A percentile compares a stretch with the other conserved stretches of the same genome.
phyloP scores from a whole-genome alignment of 768 basidiomycete species.

The Tylopilus sp. region DNA sequence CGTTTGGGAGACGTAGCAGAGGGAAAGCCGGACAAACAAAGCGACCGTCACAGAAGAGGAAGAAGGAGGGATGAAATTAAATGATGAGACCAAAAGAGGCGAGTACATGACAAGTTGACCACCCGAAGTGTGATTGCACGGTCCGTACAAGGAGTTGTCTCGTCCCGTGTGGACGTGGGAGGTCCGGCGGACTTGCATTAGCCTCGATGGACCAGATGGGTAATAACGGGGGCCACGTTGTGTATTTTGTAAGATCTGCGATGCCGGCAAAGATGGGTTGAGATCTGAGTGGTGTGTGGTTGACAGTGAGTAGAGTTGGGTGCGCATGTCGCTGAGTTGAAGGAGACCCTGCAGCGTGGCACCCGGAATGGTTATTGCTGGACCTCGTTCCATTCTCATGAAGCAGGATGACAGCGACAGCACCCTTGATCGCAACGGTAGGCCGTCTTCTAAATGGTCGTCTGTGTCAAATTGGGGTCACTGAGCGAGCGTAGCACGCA shows the following conservation, averaged over 20 bases:
- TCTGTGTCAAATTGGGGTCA: slow-evolving; percentile 19
- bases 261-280: slow-evolving; percentile 12
- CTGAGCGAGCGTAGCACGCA: slow-evolving; percentile 5
- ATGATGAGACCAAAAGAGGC: slow-evolving; percentile 29
- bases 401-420: slow-evolving; percentile 19
- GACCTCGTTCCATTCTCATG: slow-evolving; percentile 31
- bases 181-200: slow-evolving; percentile 18
- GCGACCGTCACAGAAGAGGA: slow-evolving; percentile 30
- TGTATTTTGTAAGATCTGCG: slow-evolving; percentile 23
- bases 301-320: slow-evolving; percentile 11
- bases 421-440: slow-evolving; percentile 26
- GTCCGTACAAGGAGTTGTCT: slow-evolving; percentile 21
- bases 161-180: slow-evolving; percentile 5
- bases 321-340: slow-evolving; percentile 25
- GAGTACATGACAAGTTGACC: slow-evolving; percentile 20
- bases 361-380: slow-evolving; percentile 16
- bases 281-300: slow-evolving; percentile 19
- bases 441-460: slow-evolving; percentile 21
- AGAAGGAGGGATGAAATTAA: slow-evolving; percentile 28
- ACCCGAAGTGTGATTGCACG: slow-evolving; percentile 28
- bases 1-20: slow-evolving; percentile 25
- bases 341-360: slow-evolving; percentile 27
- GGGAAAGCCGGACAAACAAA: slow-evolving; percentile 27
- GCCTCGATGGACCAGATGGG: slow-evolving; percentile 16
- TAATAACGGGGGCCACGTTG: slow-evolving; percentile 23